phyloP scores from a whole-genome alignment of 495 filamentous ascomycete genomes.

The Glonium stellatum region DNA sequence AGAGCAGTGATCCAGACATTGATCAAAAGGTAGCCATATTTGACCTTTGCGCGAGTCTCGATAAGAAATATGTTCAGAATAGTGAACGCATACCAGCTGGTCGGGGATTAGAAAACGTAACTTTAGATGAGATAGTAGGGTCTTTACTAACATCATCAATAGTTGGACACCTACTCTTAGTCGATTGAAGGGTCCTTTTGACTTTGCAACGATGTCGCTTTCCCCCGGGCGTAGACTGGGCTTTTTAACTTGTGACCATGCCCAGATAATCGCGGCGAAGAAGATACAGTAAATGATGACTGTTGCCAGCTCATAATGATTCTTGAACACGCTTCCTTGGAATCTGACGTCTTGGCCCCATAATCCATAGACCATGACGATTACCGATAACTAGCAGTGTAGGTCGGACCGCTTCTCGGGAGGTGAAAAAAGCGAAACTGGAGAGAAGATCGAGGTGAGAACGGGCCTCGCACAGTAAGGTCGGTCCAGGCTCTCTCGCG shows the following conservation, averaged over 20 bases:
- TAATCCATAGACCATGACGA: background rate
- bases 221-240: background rate
- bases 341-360: background rate
- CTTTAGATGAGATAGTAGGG: background rate
- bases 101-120: background rate
- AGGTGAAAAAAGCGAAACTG: no score
- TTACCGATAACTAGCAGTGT: background rate
- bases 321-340: background rate
- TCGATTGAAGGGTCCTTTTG: background rate
- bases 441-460: no score
- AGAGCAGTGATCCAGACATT: background rate
- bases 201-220: background rate
- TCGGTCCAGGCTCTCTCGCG: no score
- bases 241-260: background rate
- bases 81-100: background rate
- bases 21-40: background rate
- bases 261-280: background rate
- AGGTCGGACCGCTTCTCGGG: background rate
- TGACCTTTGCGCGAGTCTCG: background rate
- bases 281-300: background rate
- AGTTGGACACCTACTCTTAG: background rate
- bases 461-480: no score
- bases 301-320: background rate
- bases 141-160: background rate
- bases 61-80: background rate